Evolutionary conservation across 176 grass and related monocot genomes (phyloP), one percentile per base, ranked within the genome.

Genomic region (Musa beccarii): DNA sequence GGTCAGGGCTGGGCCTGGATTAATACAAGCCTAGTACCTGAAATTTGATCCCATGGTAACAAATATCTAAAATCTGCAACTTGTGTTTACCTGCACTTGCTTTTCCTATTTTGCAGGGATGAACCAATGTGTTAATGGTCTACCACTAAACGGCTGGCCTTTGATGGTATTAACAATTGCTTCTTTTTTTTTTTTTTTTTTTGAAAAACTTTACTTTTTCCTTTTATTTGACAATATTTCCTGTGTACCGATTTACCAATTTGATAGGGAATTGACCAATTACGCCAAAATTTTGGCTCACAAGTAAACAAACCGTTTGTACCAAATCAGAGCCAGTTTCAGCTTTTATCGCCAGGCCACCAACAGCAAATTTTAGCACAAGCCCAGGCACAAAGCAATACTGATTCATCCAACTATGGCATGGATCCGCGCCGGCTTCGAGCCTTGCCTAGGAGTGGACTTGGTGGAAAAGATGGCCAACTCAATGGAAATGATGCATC

Each of bases 131-230:
- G 86, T 85, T 61, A 88, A 83, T 79, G 89, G 90, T 76, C 82
- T 93, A 68, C 88, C 95, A 22, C 83, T 99, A 43, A 99, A 91
- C 86, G 95, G 95, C 64, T 99, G 95, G 95, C 95, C 90, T 76
- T 74, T 99, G 79, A 91, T 84, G 51, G 90, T 96, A 88, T 86
- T 84, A 43, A 43, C 4, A 43, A 16, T 9, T 49, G 16, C 29
- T 43, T 22, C 22, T 22, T 22, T 22, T 22, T 22, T 22, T 22
- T 22, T 22, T 22, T 9, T 43, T 12, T 49, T 43, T 2, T 68
- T 26, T 54, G 0, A 24, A 12, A 53, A 53, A 53, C 2, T 10
- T 12, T 52, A 9, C 28, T 3, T 10, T 73, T 73, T 73, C 16
- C 9, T 17, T 53, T 11, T 54, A 20, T 3, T 53, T 8, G 8